Percentiles rank a stretch among this genome's conserved stretches.
Evolutionary conservation across 2,329 filamentous ascomycete genomes (phyloP).

Genomic region (Pyricularia sp.): DNA sequence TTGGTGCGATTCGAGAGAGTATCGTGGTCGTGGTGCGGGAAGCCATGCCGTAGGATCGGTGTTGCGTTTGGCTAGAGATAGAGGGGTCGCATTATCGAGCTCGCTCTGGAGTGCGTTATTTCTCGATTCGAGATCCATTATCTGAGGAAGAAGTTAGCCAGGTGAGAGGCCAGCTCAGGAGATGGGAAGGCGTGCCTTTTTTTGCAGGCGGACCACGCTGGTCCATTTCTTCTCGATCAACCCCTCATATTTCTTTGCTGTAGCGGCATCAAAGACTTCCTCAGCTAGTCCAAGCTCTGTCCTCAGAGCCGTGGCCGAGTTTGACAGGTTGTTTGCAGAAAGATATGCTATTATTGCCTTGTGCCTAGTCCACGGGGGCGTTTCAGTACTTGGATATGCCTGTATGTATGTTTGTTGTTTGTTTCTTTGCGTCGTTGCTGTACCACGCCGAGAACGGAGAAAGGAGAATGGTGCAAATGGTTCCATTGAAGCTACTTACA

Average conservation of each 20-base stretch:
- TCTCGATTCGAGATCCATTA: slow-evolving; percentile 83
- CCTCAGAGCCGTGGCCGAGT: slow-evolving; percentile 61
- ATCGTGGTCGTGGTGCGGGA: slow-evolving; percentile 53
- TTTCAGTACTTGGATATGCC: not conserved
- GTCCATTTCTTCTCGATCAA: slow-evolving; percentile 98
- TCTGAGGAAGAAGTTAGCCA: slow-evolving; percentile 38
- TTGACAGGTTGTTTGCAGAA: slow-evolving; percentile 59
- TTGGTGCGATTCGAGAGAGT: slow-evolving; percentile 77
- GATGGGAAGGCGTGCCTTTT: slow-evolving; percentile 56
- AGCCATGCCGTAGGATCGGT: slow-evolving; percentile 82
- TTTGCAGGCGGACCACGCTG: slow-evolving; percentile 85
- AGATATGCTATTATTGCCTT: slow-evolving; percentile 92
- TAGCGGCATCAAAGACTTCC: slow-evolving; percentile 64
- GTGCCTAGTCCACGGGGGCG: slow-evolving; percentile 47
- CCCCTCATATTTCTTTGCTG: slow-evolving; percentile 88
- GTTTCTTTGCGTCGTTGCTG: slow-evolving; percentile 8
- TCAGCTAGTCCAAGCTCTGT: slow-evolving; percentile 68
- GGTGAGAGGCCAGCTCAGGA: not conserved
- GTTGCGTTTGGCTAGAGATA: slow-evolving; percentile 67
- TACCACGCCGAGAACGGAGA: not conserved
- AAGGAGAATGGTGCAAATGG: no score
- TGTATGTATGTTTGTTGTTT: slow-evolving; percentile 12
- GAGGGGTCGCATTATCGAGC: slow-evolving; percentile 71
- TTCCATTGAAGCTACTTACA: slow-evolving; percentile 46
- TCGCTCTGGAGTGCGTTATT: slow-evolving; percentile 68